Base-by-base conservation (phyloP, 495 filamentous ascomycete genomes). In the Podospora conica region DNA sequence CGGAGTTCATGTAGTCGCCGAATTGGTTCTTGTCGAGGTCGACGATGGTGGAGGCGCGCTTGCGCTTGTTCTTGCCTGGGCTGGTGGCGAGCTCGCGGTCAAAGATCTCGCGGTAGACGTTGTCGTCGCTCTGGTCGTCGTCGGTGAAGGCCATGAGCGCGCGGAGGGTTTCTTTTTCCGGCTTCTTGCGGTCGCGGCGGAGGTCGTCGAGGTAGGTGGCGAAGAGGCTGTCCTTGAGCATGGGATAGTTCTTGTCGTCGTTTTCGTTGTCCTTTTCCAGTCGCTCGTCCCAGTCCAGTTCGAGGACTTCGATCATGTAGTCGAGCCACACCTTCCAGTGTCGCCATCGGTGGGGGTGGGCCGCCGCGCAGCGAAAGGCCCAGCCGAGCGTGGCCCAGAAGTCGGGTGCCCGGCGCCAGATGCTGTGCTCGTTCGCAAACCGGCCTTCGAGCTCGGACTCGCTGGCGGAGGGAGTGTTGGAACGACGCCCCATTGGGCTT, bases 341-440 rank as follows among this genome's bases (percentile, higher is more conserved):
- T 63, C 83, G 84, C 95, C 95, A 98, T 23, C 92, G 80, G 53
- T 83, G 83, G 4, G 79, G 78, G 63, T 93, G 82, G 54, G 82
- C 75, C 3, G 91, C 83, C 18, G 91, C 92, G 77, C 95, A 98
- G 69, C 92, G 93, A 75, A 97, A 96, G 0, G 90, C 88, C 95
- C 95, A 98, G 4, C 95, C 95, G 1, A 94, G 86, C 0, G 90
- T 84, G 53, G 89, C 85, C 91, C 96, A 98, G 67, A 98, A 94
- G 71, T 96, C 91, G 25, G 89, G 86, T 0, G 88, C 91, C 21
- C 85, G 82, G 18, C 78, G 75, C 86, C 90, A 96, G 7, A 97
- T 58, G 3, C 90, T 85, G 10, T 85, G 85, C n/a, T 81, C 77
- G 23, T 85, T 83, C 1, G 86, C 88, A 27, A 93, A 76, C 0